Evolutionary conservation across 2,329 filamentous ascomycete species (phyloP).

Genomic region (Sphaerulina vaccinii): DNA sequence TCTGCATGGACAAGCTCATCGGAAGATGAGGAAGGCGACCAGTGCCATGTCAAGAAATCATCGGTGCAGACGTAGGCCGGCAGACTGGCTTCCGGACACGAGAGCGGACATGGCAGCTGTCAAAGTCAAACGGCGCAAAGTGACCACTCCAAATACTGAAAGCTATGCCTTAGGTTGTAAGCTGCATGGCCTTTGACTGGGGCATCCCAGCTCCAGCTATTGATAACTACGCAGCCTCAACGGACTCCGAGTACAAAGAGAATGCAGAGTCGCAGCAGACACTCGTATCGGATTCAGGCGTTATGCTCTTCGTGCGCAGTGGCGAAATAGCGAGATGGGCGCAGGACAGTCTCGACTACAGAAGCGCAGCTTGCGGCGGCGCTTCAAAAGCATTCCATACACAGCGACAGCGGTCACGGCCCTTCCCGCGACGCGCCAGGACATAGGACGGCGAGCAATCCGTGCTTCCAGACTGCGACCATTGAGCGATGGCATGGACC

Average conservation of each 20-base stretch:
- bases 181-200: background rate
- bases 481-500: background rate
- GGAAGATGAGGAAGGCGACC: background rate
- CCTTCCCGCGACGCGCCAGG: background rate
- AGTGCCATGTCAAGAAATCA: too few relatives aligned
- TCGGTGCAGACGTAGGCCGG: background rate
- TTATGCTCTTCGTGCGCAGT: background rate
- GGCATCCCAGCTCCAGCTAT: background rate
- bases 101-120: conserved; percentile 1
- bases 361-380: background rate
- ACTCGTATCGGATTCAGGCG: background rate
- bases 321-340: too few relatives aligned
- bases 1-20: background rate
- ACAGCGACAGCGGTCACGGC: background rate
- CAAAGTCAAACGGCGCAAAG: background rate
- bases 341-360: background rate
- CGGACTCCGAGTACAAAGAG: background rate
- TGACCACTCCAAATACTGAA: background rate
- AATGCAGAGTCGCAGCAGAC: background rate
- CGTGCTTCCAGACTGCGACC: background rate
- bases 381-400: background rate
- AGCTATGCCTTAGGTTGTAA: background rate
- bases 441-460: background rate
- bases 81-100: background rate
- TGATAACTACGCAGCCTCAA: background rate